phyloP scores from a whole-genome alignment of 768 basidiomycete species.

The Fomitopsis pulvina region DNA sequence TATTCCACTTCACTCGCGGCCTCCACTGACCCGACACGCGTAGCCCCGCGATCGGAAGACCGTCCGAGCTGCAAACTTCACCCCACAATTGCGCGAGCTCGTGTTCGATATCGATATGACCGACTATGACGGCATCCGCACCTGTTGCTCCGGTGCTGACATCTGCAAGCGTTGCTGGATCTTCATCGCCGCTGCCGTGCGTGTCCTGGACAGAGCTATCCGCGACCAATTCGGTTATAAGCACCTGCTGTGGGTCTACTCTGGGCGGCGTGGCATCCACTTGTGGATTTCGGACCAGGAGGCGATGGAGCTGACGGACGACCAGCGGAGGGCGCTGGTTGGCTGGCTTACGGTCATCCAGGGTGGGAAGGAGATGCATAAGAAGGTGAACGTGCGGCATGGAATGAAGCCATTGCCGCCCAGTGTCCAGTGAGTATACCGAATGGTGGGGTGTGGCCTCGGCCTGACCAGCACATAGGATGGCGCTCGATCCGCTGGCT shows the following conservation, averaged over 20 bases:
- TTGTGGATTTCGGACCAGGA: slow-evolving; percentile 91
- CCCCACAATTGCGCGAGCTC: slow-evolving; percentile 79
- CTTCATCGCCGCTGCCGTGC: slow-evolving; percentile 90
- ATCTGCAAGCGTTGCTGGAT: slow-evolving; percentile 94
- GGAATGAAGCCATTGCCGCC: slow-evolving; percentile 55
- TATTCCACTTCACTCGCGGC: not conserved
- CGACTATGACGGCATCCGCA: slow-evolving; percentile 93
- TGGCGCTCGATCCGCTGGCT: slow-evolving; percentile 41
- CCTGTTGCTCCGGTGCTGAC: slow-evolving; percentile 86
- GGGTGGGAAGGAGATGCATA: slow-evolving; percentile 73
- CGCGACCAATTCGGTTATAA: slow-evolving; percentile 88
- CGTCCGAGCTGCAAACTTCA: slow-evolving; percentile 58
- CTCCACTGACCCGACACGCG: not conserved
- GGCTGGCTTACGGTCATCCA: slow-evolving; percentile 80
- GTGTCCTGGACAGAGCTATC: slow-evolving; percentile 72
- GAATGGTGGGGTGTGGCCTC: not conserved
- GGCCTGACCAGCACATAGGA: slow-evolving; percentile 10
- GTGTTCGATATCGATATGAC: slow-evolving; percentile 99
- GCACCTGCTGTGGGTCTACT: slow-evolving; percentile 96
- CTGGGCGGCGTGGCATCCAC: slow-evolving; percentile 97
- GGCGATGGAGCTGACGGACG: slow-evolving; percentile 87
- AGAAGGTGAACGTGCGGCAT: slow-evolving; percentile 71
- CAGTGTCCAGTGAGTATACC: slow-evolving; percentile 46
- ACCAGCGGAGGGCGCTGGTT: slow-evolving; percentile 84
- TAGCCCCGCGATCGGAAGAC: slow-evolving; percentile 90